Percentiles rank a stretch among this genome's conserved stretches.
Evolutionary conservation across 257 asterid genomes (phyloP).

Genomic region (Eustoma russellianum): DNA sequence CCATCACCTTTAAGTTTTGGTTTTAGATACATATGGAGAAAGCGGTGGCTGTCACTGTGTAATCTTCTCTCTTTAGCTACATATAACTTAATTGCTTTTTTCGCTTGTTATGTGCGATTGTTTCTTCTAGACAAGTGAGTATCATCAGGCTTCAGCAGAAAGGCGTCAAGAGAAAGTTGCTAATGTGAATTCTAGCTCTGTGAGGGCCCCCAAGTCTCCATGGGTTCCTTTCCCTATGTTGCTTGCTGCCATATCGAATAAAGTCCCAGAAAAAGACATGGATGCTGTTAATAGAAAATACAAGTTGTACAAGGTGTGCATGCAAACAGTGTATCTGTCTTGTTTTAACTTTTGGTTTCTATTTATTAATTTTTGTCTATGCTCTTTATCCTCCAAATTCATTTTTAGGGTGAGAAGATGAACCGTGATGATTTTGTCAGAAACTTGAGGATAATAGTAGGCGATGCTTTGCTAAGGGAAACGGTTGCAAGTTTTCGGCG

Average conservation of each 20-base stretch:
- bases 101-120: constrained; percentile 2
- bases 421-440: constrained; percentile 53
- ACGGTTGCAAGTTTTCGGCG: constrained; percentile 52
- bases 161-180: constrained; percentile 18
- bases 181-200: constrained; percentile 4
- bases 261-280: constrained; percentile 49
- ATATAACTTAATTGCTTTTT: background rate
- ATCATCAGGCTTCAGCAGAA: constrained; percentile 21
- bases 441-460: constrained; percentile 61
- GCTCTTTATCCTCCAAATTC: background rate
- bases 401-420: constrained; percentile 49
- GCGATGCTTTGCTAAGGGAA: constrained; percentile 57
- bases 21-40: too few relatives aligned
- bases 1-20: too few relatives aligned
- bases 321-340: constrained; percentile 1
- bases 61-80: background rate
- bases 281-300: constrained; percentile 38
- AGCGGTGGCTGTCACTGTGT: background rate
- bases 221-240: constrained; percentile 79
- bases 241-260: constrained; percentile 54
- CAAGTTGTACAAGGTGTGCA: constrained; percentile 52
- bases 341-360: background rate
- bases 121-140: constrained; percentile 26
- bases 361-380: background rate
- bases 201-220: constrained; percentile 60